Conservation (phyloP, 2,329 filamentous ascomycete genomes). For the Trichophyton schoenleinii region DNA sequence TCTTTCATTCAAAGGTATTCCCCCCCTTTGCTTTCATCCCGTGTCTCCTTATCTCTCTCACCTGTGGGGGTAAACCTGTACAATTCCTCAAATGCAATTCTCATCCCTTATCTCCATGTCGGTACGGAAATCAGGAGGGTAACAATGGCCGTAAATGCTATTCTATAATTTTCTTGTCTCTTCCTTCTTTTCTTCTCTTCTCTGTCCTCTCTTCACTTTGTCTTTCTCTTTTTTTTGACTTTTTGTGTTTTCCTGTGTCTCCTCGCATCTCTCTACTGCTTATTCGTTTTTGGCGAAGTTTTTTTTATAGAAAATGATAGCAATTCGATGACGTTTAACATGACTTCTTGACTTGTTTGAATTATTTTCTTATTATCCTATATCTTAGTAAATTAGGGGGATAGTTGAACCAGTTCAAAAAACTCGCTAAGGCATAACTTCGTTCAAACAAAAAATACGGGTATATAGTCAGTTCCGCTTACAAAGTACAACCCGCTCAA, state of each 20-base stretch:
- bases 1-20: not conserved
- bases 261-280: not conserved
- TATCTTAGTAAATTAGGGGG: not conserved
- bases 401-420: too few species aligned
- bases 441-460: too few species aligned
- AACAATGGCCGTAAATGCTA: slow-evolving; percentile 5
- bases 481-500: not conserved
- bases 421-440: too few species aligned
- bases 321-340: slow-evolving; percentile 1
- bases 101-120: not conserved
- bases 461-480: not conserved
- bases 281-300: slow-evolving; percentile 7
- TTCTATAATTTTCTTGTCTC: slow-evolving; percentile 19
- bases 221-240: slow-evolving; percentile 4
- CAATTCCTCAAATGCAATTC: slow-evolving; percentile 5
- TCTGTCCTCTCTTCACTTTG: slow-evolving; percentile 5
- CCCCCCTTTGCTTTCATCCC: not conserved
- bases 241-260: not conserved
- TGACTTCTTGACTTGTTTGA: not conserved
- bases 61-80: slow-evolving; percentile 2
- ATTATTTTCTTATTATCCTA: too few species aligned
- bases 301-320: slow-evolving; percentile 10
- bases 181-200: slow-evolving; percentile 10
- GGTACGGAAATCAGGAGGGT: slow-evolving; percentile 2
- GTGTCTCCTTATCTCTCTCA: not conserved